Evolutionary conservation across 306 rosid genomes (phyloP), one percentile per base, ranked within the genome.

Genomic region (Mucuna pruriens): DNA sequence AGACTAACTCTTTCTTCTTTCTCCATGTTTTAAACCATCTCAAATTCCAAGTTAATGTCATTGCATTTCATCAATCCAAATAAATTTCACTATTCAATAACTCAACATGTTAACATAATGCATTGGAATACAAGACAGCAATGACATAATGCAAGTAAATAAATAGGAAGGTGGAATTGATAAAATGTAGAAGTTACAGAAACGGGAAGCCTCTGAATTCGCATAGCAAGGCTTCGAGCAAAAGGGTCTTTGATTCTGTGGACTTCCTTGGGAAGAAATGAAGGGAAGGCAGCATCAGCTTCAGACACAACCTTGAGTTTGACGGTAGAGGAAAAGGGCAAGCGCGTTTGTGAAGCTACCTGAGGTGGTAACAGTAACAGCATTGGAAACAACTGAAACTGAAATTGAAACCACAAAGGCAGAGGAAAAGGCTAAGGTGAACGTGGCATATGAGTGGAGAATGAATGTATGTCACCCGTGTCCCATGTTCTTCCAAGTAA

Each of bases 251-350:
- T 91, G 86, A 94, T 90, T 39, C 38, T 48, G 31, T 92, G 77
- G 12, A 94, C 88, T 45, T 91, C 70, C 23, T 89, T 89, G 9
- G 97, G 98, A 26, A 94, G 97, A 74, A 94, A 94, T 7, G 97
- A 84, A 86, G 98, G 97, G 55, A 94, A 91, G 17, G 52, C 84
- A 22, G 52, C 84, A 22, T 68, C 80, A 44, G 84, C 57, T 68
- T 73, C 80, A 25, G 87, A 73, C 25, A 57, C 72, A 23, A 85
- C 86, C 19, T 54, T 70, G 1, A 65, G 63, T 16, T 55, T 17
- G 16, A 61, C 57, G 36, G 55, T 26, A 42, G 34, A 42, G 3
- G 75, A 52, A 65, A 52, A 74, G 62, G 22, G 36, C 3, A 44
- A 75, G 64, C 94, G 88, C 88, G 15, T 64, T 75, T 22, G 48